Base-by-base conservation (phyloP, 2,329 filamentous ascomycete genomes). In the Metarhizium rileyi region DNA sequence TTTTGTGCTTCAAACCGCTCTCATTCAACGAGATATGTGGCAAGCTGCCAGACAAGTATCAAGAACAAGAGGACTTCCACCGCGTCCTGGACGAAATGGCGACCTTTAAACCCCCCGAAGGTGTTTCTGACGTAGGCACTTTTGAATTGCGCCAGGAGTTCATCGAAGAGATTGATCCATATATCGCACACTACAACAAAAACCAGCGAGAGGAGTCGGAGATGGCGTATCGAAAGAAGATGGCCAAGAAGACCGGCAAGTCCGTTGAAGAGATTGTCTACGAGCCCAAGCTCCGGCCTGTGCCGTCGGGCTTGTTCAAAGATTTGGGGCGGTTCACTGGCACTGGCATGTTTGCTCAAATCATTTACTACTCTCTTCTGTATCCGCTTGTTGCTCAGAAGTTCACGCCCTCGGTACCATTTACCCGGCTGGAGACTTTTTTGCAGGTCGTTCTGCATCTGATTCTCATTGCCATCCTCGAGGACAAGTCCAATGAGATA, bases 181-280 rank as follows among this genome's bases (percentile, higher is more conserved):
- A 96, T 64, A 93, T 90, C 61, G 87, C 90, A 6, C 90, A 97
- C 62, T 98, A 95, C 66, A 94, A 84, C 61, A 95, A 95, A 63
- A 98, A 98, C 60, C 91, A 97, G 65, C 81, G 93, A 46, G 93
- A 98, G 62, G 93, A 98, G 65, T 89, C 91, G 0, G 93, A 98
- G 66, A 83, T 80, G 57, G 86, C 90, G 3, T 96, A 93, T 70
- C 89, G 86, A 59, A 84, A 86, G 60, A 86, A 87, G 73, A 83
- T 93, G 73, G 87, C 90, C 10, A 90, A 90, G 69, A 90, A 87
- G 68, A 89, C 85, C 0, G 90, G 90, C 18, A 90, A 90, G 63
- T 75, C 83, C 41, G 71, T 79, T 1, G 82, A 88, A 38, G 90
- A 96, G 48, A 83, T 97, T 52, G 90, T 97, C 2, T 96, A 88